These are phyloP conservation scores for Ascochyta viciae-villosae DNA, from an alignment of 2,329 filamentous ascomycete species.

Conservation along the genomic window DNA sequence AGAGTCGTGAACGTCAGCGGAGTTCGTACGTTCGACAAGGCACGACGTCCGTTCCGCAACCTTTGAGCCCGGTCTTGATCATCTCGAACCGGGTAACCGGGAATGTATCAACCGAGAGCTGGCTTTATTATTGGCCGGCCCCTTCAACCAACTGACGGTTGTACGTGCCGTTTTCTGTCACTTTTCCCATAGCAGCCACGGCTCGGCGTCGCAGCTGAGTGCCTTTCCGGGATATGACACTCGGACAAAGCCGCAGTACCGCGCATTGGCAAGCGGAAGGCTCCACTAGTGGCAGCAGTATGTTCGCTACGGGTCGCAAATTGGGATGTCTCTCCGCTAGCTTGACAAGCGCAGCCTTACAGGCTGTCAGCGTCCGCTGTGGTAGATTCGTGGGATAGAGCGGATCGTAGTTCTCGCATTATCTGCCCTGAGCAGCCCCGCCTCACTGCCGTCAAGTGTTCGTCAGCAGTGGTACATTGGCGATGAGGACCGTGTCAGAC, in stretches of 20 bases:
- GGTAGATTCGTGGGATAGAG: slow-evolving; percentile 9
- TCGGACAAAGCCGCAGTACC: slow-evolving; percentile 19
- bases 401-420: slow-evolving; percentile 6
- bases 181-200: slow-evolving; percentile 23
- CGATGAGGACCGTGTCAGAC: slow-evolving; percentile 28
- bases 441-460: slow-evolving; percentile 19
- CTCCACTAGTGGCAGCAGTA: slow-evolving; percentile 26
- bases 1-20: background rate
- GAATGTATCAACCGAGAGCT: slow-evolving; percentile 11
- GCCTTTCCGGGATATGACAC: slow-evolving; percentile 22
- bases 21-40: slow-evolving; percentile 21
- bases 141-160: slow-evolving; percentile 29
- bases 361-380: slow-evolving; percentile 14
- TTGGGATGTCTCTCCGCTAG: slow-evolving; percentile 34
- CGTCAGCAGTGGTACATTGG: slow-evolving; percentile 31
- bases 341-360: slow-evolving; percentile 26
- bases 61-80: slow-evolving; percentile 8
- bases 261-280: slow-evolving; percentile 26
- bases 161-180: slow-evolving; percentile 51
- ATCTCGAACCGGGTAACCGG: slow-evolving; percentile 39
- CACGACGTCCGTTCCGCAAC: slow-evolving; percentile 26
- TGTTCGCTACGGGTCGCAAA: slow-evolving; percentile 24
- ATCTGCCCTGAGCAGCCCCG: slow-evolving; percentile 19
- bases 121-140: slow-evolving; percentile 26
- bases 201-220: slow-evolving; percentile 26